Percentiles rank a stretch among this genome's conserved stretches.
Evolutionary conservation across 768 basidiomycete genomes (phyloP).

Genomic region (Pisolithus albus): DNA sequence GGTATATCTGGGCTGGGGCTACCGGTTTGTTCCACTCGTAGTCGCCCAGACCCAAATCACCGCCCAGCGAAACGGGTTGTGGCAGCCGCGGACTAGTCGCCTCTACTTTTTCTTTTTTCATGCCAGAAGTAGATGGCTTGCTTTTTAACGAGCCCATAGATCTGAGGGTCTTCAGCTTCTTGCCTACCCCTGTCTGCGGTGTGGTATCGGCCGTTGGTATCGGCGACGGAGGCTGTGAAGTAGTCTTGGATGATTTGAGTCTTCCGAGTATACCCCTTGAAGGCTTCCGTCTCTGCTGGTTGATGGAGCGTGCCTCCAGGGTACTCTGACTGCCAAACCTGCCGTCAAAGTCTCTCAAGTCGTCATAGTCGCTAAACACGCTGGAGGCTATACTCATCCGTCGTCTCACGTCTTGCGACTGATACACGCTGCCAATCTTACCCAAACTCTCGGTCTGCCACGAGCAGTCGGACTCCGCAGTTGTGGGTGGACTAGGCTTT

Average conservation of each 20-base stretch:
- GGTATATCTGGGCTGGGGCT: constrained; percentile 12
- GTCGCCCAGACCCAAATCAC: constrained; percentile 50
- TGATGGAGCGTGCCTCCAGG: constrained; percentile 40
- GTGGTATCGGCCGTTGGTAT: constrained; percentile 32
- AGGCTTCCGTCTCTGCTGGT: constrained; percentile 45
- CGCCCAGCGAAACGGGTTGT: constrained; percentile 46
- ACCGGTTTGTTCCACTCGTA: constrained; percentile 41
- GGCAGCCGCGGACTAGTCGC: constrained; percentile 48
- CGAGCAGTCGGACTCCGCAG: constrained; percentile 12
- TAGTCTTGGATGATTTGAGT: constrained; percentile 41
- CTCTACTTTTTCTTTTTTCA: constrained; percentile 32
- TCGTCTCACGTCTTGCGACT: constrained; percentile 35
- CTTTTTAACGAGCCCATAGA: constrained; percentile 79
- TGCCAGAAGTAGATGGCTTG: constrained; percentile 31
- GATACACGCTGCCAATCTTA: constrained; percentile 20
- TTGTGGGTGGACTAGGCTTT: constrained; percentile 16
- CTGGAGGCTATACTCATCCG: constrained; percentile 70
- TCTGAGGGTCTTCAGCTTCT: constrained; percentile 63
- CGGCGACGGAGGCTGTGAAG: constrained; percentile 37
- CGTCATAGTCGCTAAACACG: constrained; percentile 81
- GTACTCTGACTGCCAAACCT: constrained; percentile 79
- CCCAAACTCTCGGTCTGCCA: constrained; percentile 16
- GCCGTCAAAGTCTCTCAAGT: constrained; percentile 80
- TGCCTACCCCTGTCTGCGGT: constrained; percentile 30
- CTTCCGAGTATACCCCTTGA: constrained; percentile 64